Evolutionary conservation across 2,329 filamentous ascomycete genomes (phyloP).

Genomic region (Lasiodiplodia sp.): DNA sequence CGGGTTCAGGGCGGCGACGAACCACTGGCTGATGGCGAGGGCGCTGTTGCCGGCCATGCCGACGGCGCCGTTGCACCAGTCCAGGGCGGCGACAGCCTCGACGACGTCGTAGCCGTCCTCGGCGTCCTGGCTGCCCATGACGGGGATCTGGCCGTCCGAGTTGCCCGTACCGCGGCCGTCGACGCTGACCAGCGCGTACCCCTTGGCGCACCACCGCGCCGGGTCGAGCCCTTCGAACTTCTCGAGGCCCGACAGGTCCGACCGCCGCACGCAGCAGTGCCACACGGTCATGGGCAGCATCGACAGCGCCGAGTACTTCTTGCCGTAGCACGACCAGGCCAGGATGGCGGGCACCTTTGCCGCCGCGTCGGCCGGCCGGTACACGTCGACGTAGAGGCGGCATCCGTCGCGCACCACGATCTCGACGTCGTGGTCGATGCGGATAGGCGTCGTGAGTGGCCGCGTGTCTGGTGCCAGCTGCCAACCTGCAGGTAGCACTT

Average conservation of each 20-base stretch:
- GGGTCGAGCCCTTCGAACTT: conserved; percentile 56
- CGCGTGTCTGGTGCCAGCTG: conserved; percentile 45
- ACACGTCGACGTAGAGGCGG: conserved; percentile 53
- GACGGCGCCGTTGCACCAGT: conserved; percentile 56
- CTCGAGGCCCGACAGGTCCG: conserved; percentile 43
- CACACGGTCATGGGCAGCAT: conserved; percentile 50
- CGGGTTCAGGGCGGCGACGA: conserved; percentile 52
- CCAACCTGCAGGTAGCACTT: conserved; percentile 50
- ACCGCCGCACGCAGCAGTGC: conserved; percentile 47
- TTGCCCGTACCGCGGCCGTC: conserved; percentile 43
- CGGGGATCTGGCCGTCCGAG: conserved; percentile 46
- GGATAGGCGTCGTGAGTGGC: conserved; percentile 48
- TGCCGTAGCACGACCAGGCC: conserved; percentile 56
- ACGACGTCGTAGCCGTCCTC: conserved; percentile 57
- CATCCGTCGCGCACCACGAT: conserved; percentile 54
- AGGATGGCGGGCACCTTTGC: conserved; percentile 53
- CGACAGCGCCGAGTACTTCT: conserved; percentile 51
- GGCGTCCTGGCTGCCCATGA: conserved; percentile 54
- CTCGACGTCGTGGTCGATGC: conserved; percentile 55
- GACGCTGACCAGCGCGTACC: conserved; percentile 46
- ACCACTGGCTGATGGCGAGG: conserved; percentile 54
- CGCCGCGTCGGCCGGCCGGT: conserved; percentile 44
- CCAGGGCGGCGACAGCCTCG: conserved; percentile 50
- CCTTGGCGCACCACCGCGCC: conserved; percentile 42
- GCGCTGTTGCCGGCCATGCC: conserved; percentile 56